A percentile compares a stretch with the other conserved stretches of the same genome.
phyloP scores from a whole-genome alignment of 768 basidiomycete genomes.

The Favolaschia claudopus region DNA sequence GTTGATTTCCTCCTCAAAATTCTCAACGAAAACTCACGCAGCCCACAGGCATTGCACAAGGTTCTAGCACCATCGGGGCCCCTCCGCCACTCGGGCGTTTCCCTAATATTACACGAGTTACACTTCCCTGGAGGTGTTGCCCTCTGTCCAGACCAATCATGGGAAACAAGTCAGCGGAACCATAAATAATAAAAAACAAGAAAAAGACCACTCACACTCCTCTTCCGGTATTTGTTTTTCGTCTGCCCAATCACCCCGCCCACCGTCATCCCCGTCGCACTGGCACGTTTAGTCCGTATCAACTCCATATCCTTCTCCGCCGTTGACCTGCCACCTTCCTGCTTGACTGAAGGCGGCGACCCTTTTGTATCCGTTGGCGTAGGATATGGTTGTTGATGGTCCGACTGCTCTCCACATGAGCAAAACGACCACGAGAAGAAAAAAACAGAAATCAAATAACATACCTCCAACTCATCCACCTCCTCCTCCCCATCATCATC shows the following conservation, averaged over 20 bases:
- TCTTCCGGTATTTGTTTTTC: conserved; percentile 85
- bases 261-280: conserved; percentile 61
- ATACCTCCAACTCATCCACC: conserved; percentile 41
- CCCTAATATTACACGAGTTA: conserved; percentile 86
- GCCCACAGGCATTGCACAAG: conserved; percentile 84
- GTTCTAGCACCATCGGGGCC: conserved; percentile 87
- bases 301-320: conserved; percentile 89
- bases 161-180: conserved; percentile 32
- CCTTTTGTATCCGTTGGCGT: conserved; percentile 21
- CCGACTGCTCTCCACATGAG: not conserved
- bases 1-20: no score
- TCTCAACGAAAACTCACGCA: conserved; percentile 63
- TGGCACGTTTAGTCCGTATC: conserved; percentile 83
- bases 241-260: conserved; percentile 58
- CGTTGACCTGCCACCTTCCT: conserved; percentile 58
- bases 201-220: conserved; percentile 69
- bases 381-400: conserved; percentile 23
- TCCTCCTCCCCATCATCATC: conserved; percentile 15
- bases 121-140: conserved; percentile 88
- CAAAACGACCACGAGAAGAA: not conserved
- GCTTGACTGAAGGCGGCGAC: conserved; percentile 32
- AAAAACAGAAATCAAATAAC: conserved; percentile 8
- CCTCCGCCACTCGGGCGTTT: conserved; percentile 89
- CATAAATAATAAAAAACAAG: not conserved
- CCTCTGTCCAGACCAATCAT: conserved; percentile 60